Base-by-base conservation (phyloP, 225 moss, liverwort and hornwort genomes). In the Rhytidiadelphus loreus region DNA sequence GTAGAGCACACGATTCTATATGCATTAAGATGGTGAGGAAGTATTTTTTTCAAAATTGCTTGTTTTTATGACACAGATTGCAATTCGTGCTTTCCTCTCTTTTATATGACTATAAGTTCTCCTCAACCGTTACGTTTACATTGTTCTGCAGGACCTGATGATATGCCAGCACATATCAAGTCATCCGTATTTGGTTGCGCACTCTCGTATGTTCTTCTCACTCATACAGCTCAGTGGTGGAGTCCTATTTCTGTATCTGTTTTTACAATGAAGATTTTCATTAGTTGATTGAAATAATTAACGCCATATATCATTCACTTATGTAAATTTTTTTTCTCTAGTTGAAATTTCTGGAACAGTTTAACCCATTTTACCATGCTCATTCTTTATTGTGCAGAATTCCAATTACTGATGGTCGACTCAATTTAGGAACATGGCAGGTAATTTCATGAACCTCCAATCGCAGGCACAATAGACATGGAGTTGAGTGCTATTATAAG, bases 371-470 rank as follows among this genome's bases (percentile, higher is more conserved):
- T 41, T 61, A 55, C 52, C 55, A 18, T 56, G 48, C 53, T 83
- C 52, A 35, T 83, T 76, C 37, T 63, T 81, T 50, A 41, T 81
- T 82, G 78, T 92, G 92, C 91, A 98, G 97, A 80, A 75, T 97
- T 66, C 97, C 98, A 55, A 97, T 97, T 53, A 97, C 98, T 35
- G 93, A 96, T 87, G 98, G 97, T 71, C 95, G 90, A 87, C 93
- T 98, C 77, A 97, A 98, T 91, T 93, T 98, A 87, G 97, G 98
- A 81, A 98, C 96, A 72, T 97, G 98, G 98, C 98, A 98, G 97
- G 98, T 98, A 91, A 74, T n/a, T 62, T 56, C 41, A 53, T 48
- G 44, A 84, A 74, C 39, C 44, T 80, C n/a, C 81, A 82, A 43
- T 64, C 16, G 41, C 29, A 46, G 33, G 48, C 48, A 50, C 50